Conservation (phyloP, 441 rosid species). For the Eutrema salsugineum region DNA sequence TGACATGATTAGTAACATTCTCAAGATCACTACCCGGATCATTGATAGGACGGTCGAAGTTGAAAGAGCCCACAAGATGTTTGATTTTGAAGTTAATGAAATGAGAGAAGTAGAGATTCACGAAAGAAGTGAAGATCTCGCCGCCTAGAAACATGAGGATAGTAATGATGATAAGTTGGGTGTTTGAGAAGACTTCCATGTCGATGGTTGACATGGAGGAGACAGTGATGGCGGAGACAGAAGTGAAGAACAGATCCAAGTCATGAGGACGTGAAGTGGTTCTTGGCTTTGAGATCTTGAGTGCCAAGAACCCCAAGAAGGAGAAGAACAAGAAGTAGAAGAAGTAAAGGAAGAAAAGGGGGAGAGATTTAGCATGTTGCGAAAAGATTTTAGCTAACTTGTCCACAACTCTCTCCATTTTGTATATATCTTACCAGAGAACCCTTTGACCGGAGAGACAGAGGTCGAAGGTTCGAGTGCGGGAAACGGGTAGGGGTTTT, state of each 20-base stretch:
- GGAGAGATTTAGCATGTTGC: background rate
- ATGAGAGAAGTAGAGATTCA: slow-evolving; percentile 24
- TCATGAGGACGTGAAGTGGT: slow-evolving; percentile 28
- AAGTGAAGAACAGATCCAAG: slow-evolving; percentile 64
- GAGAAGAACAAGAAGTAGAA: slow-evolving; percentile 18
- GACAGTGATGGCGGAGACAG: slow-evolving; percentile 59
- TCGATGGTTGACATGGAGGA: slow-evolving; percentile 74
- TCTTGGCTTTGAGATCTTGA: slow-evolving; percentile 36
- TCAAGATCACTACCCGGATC: slow-evolving; percentile 4
- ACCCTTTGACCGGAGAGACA: too few relatives aligned
- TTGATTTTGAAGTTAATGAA: slow-evolving; percentile 2
- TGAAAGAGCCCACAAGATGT: background rate
- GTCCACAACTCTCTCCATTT: slow-evolving; percentile 2
- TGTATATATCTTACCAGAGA: too few relatives aligned
- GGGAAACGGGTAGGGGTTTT: too few relatives aligned
- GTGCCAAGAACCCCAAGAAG: slow-evolving; percentile 33
- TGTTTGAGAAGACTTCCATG: slow-evolving; percentile 67
- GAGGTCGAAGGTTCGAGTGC: too few relatives aligned
- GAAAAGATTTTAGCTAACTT: slow-evolving; percentile 3
- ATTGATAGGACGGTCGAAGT: background rate
- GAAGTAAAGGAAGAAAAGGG: slow-evolving; percentile 2
- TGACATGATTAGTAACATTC: background rate
- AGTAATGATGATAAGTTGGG: slow-evolving; percentile 52
- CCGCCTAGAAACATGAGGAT: slow-evolving; percentile 58
- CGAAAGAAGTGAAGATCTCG: slow-evolving; percentile 44